Percentiles rank a stretch among this genome's conserved stretches.
phyloP scores from a whole-genome alignment of 495 filamentous ascomycete species.

The Lichina pygmaea region DNA sequence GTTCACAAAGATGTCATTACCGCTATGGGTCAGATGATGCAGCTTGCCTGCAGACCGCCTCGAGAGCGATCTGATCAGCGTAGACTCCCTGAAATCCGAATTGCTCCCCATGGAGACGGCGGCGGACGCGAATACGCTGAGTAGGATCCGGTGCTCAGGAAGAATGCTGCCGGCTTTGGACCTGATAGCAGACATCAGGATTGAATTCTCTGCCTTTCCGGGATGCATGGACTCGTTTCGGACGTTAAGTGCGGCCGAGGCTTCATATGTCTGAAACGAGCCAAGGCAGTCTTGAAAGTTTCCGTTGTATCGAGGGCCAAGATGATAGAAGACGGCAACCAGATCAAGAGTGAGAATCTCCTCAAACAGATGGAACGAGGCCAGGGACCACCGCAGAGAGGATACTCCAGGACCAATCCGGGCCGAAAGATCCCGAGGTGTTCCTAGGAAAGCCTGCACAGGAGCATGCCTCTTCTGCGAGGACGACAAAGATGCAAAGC shows the following conservation, averaged over 20 bases:
- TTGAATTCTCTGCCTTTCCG: slow-evolving; percentile 74
- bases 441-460: slow-evolving; percentile 81
- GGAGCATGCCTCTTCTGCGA: slow-evolving; percentile 28
- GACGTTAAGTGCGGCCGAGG: slow-evolving; percentile 74
- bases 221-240: slow-evolving; percentile 80
- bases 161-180: slow-evolving; percentile 55
- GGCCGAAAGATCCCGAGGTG: slow-evolving; percentile 69
- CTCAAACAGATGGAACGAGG: slow-evolving; percentile 65
- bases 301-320: slow-evolving; percentile 73
- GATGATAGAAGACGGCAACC: slow-evolving; percentile 65
- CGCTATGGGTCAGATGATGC: slow-evolving; percentile 40
- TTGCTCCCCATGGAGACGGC: slow-evolving; percentile 51
- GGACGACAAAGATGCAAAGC: slow-evolving; percentile 29
- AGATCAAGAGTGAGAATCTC: slow-evolving; percentile 79
- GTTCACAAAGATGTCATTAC: slow-evolving; percentile 60
- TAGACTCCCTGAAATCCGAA: slow-evolving; percentile 40
- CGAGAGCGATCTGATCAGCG: slow-evolving; percentile 50
- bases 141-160: slow-evolving; percentile 54
- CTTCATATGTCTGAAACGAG: slow-evolving; percentile 86
- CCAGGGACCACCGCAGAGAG: slow-evolving; percentile 61
- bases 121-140: slow-evolving; percentile 57
- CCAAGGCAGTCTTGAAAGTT: slow-evolving; percentile 93
- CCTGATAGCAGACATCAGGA: slow-evolving; percentile 70
- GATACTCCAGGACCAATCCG: slow-evolving; percentile 52
- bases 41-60: slow-evolving; percentile 45